Evolutionary conservation across 2,329 filamentous ascomycete species (phyloP), one percentile per base, ranked within the genome.

Genomic region (Aureobasidium sp.): DNA sequence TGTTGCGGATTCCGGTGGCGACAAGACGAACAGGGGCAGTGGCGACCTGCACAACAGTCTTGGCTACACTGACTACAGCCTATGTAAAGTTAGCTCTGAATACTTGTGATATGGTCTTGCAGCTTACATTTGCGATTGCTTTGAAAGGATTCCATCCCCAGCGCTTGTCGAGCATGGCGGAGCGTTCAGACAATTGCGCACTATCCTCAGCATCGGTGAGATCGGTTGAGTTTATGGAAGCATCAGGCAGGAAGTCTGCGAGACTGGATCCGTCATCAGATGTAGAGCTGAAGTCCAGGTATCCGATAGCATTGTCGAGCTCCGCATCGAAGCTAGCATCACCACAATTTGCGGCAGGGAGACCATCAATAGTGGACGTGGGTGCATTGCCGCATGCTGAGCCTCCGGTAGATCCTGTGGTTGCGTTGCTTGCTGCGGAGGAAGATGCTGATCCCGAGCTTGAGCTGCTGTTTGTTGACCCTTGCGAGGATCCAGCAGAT

Each of bases 271-370:
- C 39, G 32, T 56, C 50, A 26, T 12, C 50, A 0, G 50, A 26
- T 24, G 6, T 27, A 13, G 48, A 53, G 20, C 29, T 46, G 20
- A 53, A 47, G 29, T 48, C 39, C 3, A 53, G 48, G 13, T 55
- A 62, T 2, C 59, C 59, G 15, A 62, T 62, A 39, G 37, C 26
- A 5, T 53, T 27, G 59, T 61, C 59, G 24, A 61, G 43, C 20
- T 34, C 39, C 2, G 37, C 9, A 13, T 62, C 59, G 13, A 62
- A 62, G 13, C n/a, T 53, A 5, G 48, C 20, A 26, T 60, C 56
- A 60, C 56, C 56, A 60, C 56, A 60, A 36, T 60, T 39, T 5
- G 34, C 34, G 4, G 56, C 56, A 9, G 56, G 56, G 9, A 60
- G 24, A 2, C 56, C 56, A 41, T 60, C 56, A 24, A 60, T 51